Percentiles rank a stretch among this genome's conserved stretches.
Evolutionary conservation across 345 rosid genomes (phyloP).

Genomic region (Pistacia vera): DNA sequence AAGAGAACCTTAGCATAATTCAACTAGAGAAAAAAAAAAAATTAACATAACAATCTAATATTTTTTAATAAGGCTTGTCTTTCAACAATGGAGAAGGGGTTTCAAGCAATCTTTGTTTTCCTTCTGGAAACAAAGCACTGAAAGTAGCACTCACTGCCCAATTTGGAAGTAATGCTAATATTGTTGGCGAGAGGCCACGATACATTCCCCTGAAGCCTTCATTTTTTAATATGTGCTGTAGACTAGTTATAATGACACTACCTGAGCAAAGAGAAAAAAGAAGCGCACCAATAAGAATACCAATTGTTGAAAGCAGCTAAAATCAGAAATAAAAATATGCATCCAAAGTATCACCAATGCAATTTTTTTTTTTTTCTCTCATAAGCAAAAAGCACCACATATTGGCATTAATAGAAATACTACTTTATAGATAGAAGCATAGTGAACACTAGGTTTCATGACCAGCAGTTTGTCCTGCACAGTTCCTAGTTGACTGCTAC

Average conservation of each 20-base stretch:
- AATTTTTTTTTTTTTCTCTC: background rate
- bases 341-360: background rate
- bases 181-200: slow-evolving; percentile 94
- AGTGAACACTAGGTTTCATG: background rate
- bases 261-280: slow-evolving; percentile 44
- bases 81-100: background rate
- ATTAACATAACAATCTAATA: background rate
- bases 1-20: background rate
- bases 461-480: background rate
- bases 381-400: background rate
- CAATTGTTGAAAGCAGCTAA: slow-evolving; percentile 14
- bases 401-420: background rate
- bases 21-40: background rate
- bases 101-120: background rate
- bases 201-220: slow-evolving; percentile 88
- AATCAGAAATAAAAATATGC: background rate
- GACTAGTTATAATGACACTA: slow-evolving; percentile 70
- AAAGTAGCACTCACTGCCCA: slow-evolving; percentile 81
- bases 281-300: slow-evolving; percentile 4
- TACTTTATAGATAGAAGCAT: background rate
- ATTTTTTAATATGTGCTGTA: slow-evolving; percentile 59
- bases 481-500: background rate
- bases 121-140: background rate
- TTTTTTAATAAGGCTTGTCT: background rate
- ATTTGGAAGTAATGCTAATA: slow-evolving; percentile 88